Conservation (phyloP, 2,329 filamentous ascomycete species). For the Colletotrichum trifolii region DNA sequence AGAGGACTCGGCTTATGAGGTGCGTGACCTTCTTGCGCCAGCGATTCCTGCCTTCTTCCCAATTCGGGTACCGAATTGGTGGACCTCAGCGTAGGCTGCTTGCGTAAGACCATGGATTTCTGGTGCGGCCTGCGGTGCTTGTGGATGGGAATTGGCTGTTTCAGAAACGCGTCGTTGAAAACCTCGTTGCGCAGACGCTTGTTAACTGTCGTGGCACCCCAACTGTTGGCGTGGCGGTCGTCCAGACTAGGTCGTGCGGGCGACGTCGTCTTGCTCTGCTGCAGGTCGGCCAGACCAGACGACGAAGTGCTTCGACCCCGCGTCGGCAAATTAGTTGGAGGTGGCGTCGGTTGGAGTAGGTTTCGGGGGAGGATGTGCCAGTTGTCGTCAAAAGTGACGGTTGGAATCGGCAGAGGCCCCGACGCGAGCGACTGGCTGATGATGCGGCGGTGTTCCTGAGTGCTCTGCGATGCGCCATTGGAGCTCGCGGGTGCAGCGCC, state of each 20-base stretch:
- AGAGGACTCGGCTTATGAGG: constrained; percentile 28
- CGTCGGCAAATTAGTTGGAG: constrained; percentile 40
- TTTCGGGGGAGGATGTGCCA: constrained; percentile 90
- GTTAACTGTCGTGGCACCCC: constrained; percentile 94
- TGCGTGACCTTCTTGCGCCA: constrained; percentile 31
- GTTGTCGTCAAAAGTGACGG: constrained; percentile 94
- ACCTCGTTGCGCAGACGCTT: constrained; percentile 89
- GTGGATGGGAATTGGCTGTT: constrained; percentile 83
- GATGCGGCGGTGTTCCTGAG: constrained; percentile 53
- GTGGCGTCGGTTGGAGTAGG: constrained; percentile 73
- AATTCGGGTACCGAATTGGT: constrained; percentile 58
- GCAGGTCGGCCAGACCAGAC: constrained; percentile 39
- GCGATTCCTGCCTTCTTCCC: constrained; percentile 33
- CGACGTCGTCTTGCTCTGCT: constrained; percentile 14
- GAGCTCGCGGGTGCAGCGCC: not conserved
- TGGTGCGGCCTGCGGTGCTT: constrained; percentile 79
- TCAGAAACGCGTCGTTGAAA: constrained; percentile 89
- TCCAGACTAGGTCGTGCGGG: constrained; percentile 57
- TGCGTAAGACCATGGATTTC: constrained; percentile 66
- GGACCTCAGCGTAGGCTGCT: constrained; percentile 58
- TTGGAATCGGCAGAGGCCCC: constrained; percentile 75
- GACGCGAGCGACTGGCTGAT: constrained; percentile 82
- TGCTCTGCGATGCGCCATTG: constrained; percentile 20
- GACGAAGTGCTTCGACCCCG: constrained; percentile 52
- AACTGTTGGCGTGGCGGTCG: constrained; percentile 72